These are phyloP conservation scores for Dendrobium nobile DNA, from an alignment of 106 monocot genomes.

Conservation along the genomic window DNA sequence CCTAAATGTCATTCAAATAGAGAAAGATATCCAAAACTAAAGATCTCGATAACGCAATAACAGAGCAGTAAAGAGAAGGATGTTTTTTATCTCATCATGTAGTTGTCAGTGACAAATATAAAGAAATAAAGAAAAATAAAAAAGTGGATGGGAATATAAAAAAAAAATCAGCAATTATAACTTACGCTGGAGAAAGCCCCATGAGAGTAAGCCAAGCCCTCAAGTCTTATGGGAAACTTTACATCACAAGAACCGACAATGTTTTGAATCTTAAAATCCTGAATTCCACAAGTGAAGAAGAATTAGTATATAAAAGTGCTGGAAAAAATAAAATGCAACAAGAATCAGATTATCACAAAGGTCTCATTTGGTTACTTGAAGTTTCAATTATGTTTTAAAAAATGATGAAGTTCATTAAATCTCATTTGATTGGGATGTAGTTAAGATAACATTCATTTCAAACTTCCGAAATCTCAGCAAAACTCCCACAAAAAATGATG, in stretches of 20 bases:
- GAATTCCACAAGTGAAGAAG: not conserved
- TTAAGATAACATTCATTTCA: no score
- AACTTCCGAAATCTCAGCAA: no score
- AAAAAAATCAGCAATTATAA: not conserved
- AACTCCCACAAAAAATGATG: not conserved
- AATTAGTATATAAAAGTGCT: not conserved
- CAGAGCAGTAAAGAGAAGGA: not conserved
- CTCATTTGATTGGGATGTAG: no score
- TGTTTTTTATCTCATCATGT: not conserved
- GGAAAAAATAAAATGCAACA: not conserved
- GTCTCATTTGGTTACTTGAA: no score
- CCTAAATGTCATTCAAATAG: not conserved
- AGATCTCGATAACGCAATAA: not conserved
- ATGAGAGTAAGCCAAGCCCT: slow-evolving; percentile 88
- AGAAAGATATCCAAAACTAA: not conserved
- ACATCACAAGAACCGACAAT: slow-evolving; percentile 99
- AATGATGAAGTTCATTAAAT: not conserved
- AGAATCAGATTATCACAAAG: not conserved
- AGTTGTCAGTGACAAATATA: not conserved
- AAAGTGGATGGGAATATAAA: no score
- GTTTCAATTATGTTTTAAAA: no score
- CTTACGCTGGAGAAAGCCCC: slow-evolving; percentile 97
- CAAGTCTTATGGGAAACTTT: slow-evolving; percentile 92
- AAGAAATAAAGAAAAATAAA: no score
- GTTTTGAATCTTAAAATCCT: slow-evolving; percentile 99